Base-by-base conservation (phyloP, 345 rosid species). In the Populus pruinosa region DNA sequence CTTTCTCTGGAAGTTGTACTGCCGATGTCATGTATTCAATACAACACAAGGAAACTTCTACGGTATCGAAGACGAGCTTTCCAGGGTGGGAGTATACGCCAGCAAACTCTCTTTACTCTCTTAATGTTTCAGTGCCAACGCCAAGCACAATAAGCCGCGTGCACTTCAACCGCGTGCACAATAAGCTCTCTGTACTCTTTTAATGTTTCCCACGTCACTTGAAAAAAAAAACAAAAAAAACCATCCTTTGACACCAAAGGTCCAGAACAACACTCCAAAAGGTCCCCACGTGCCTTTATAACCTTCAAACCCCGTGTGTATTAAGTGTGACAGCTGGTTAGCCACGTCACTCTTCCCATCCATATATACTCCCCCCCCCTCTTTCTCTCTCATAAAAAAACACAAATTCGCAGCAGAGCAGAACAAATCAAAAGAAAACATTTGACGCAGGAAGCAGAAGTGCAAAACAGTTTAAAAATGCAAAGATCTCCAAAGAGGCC, bases 401-500 rank as follows among this genome's bases (percentile, higher is more conserved):
- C 71, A 33, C 44, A 38, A 33, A 38, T 3, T 38, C 2, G 41
- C 70, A 16, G 23, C 44, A 35, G 6, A 56, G 63, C 63, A 56
- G 70, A 67, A 11, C 29, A 59, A 9, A 36, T 43, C 70, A 16
- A 18, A 20, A 31, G n/a, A 38, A 29, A 67, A 17, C 50, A 33
- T 3, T 9, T 31, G 59, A 5, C 39, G 16, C 31, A 21, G 16
- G 65, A 38, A 69, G 2, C n/a, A 11, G 2, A 18, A 17, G 20
- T n/a, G 4, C 29, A 4, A 35, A 21, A 44, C 35, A n/a, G 13
- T 43, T 5, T 64, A 63, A 27, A 36, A 76, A 87, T 86, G 93
- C 86, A 83, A 53, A 78, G 76, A 67, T 65, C 85, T 10, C 55
- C 78, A 25, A 87, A 85, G 80, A 77, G 81, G 43, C 79, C 72